phyloP scores from a whole-genome alignment of 2,329 filamentous ascomycete genomes.

The Paecilomyces variotii region DNA sequence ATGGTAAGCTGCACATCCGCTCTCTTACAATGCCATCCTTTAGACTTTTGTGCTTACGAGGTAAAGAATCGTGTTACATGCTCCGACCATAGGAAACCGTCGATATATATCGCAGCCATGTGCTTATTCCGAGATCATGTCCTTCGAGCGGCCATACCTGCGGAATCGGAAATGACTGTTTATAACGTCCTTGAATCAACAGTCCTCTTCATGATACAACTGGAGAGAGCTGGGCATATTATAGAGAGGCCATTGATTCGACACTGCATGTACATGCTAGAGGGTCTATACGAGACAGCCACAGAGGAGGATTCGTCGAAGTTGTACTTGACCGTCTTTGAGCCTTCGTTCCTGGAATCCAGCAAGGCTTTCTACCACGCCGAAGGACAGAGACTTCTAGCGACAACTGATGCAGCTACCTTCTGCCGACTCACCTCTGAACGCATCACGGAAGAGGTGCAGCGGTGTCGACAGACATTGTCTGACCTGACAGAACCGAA shows the following conservation, averaged over 20 bases:
- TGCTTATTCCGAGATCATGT: constrained; percentile 82
- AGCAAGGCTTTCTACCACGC: constrained; percentile 66
- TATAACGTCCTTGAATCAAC: constrained; percentile 71
- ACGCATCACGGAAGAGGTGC: constrained; percentile 70
- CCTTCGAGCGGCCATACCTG: constrained; percentile 51
- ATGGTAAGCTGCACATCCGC: constrained; percentile 50
- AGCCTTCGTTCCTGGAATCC: constrained; percentile 64
- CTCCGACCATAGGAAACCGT: constrained; percentile 62
- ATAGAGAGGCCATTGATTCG: constrained; percentile 78
- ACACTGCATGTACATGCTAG: constrained; percentile 81
- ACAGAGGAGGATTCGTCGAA: constrained; percentile 70
- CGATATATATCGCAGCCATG: constrained; percentile 79
- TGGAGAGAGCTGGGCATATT: constrained; percentile 84
- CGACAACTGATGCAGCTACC: constrained; percentile 68
- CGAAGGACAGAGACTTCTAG: constrained; percentile 68
- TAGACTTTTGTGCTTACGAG: constrained; percentile 1
- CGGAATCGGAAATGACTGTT: constrained; percentile 42
- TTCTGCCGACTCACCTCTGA: constrained; percentile 72
- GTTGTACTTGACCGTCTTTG: constrained; percentile 76
- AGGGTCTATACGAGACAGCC: constrained; percentile 74
- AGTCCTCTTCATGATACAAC: constrained; percentile 80
- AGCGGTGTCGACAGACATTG: constrained; percentile 75
- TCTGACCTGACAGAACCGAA: constrained; percentile 64
- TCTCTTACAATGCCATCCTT: neutral
- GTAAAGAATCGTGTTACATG: constrained; percentile 69